Base-by-base conservation (phyloP, 2,329 filamentous ascomycete species). In the Trichoderma atrobrunneum region DNA sequence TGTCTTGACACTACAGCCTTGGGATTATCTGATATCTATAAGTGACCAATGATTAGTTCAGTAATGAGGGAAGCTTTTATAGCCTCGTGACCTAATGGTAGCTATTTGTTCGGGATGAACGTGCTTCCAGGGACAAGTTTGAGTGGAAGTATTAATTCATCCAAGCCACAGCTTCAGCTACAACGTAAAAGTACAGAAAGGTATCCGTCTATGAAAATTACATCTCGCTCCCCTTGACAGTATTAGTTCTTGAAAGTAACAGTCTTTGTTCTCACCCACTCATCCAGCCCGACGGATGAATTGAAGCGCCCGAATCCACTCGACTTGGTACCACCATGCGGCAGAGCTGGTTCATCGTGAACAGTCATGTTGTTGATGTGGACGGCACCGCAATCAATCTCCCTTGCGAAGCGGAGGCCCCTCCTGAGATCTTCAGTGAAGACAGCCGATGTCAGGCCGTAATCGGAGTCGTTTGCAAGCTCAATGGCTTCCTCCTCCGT, bases 401-500 rank as follows among this genome's bases (percentile, higher is more conserved):
- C 84, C 74, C 83, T 85, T 6, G 90, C 90, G n/a, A 92, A 80
- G 6, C 87, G 83, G 73, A 92, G 78, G 0, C 86, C 91, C 56
- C 85, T 83, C 64, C 85, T 81, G 67, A 95, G 81, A 78, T 93
- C 89, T 75, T 87, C 83, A 0, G 93, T 94, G 79, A 94, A 97
- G 2, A 97, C 87, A 0, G 92, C 87, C 3, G 89, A 87, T 3
- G 86, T 85, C 11, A 97, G 85, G 4, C 93, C 93, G 78, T 94
- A 96, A 64, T 94, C 91, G 1, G 91, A 94, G 76, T 95, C 92
- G 78, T 97, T 97, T 16, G 93, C 92, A 21, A 95, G 83, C 34
- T 85, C 82, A 28, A 96, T 81, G 0, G 92, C 93, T 75, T 94
- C 91, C 36, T 93, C 92, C 61, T 93, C 91, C 3, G 82, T 85